Percentiles rank a stretch among this genome's conserved stretches.
Evolutionary conservation across 23 red algal species (phyloP).

Genomic region (Gracilaria gracilis): DNA sequence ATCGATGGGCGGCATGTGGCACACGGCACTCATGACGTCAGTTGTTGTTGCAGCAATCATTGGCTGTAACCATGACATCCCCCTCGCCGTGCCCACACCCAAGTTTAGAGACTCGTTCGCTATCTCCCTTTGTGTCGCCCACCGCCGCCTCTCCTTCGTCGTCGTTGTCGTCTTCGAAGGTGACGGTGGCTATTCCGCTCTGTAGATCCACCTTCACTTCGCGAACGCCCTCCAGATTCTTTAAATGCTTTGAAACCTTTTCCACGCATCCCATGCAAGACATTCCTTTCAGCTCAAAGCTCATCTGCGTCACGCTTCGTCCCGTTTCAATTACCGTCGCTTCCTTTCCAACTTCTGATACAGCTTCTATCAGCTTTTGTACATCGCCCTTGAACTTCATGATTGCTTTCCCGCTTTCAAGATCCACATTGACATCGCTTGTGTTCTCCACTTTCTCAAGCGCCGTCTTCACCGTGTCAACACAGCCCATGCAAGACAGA

Average conservation of each 20-base stretch:
- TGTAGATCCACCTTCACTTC: background rate
- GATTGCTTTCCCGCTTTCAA: background rate
- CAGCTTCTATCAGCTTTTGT: too few relatives aligned
- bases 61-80: background rate
- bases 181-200: background rate
- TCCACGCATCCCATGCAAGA: slow-evolving; percentile 46
- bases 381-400: too few relatives aligned
- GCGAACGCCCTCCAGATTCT: background rate
- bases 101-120: too few relatives aligned
- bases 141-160: too few relatives aligned
- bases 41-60: too few relatives aligned
- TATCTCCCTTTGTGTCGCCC: too few relatives aligned
- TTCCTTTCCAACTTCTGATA: too few relatives aligned
- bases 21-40: background rate
- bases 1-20: background rate
- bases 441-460: background rate
- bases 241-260: background rate
- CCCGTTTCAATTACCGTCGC: too few relatives aligned
- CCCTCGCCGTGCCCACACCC: background rate
- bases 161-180: too few relatives aligned
- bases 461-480: background rate
- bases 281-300: too few relatives aligned
- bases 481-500: slow-evolving; percentile 22
- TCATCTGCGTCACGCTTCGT: too few relatives aligned
- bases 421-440: background rate